Percentiles rank a stretch among this genome's conserved stretches.
phyloP scores from a whole-genome alignment of 2,329 filamentous ascomycete species.

The Aspergillus sp. region DNA sequence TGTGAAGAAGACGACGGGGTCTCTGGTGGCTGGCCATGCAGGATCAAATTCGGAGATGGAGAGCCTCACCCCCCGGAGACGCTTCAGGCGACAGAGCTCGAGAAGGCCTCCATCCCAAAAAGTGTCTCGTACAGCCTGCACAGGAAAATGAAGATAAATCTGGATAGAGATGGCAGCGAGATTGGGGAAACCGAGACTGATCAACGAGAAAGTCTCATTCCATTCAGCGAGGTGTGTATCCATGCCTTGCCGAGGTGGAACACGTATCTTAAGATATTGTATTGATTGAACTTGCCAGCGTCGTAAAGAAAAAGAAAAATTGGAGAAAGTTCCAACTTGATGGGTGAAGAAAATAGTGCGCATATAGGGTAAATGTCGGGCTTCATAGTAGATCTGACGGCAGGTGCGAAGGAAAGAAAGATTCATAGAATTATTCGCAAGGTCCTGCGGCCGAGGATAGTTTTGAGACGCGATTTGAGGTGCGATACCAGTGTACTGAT shows the following conservation, averaged over 20 bases:
- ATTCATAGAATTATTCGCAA: neutral
- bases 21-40: neutral
- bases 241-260: neutral
- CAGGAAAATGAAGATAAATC: too few relatives aligned
- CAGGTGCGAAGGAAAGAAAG: neutral
- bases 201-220: conserved; percentile 1
- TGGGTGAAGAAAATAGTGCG: neutral
- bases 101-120: neutral
- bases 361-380: neutral
- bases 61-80: neutral
- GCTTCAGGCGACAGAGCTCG: neutral
- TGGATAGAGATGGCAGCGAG: too few relatives aligned
- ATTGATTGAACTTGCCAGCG: neutral
- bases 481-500: neutral
- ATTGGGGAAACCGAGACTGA: too few relatives aligned
- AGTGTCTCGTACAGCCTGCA: too few relatives aligned
- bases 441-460: neutral
- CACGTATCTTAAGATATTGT: neutral
- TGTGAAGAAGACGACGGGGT: neutral
- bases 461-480: neutral
- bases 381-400: neutral
- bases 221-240: neutral
- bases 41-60: neutral
- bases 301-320: neutral
- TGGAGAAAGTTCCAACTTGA: neutral